phyloP scores from a whole-genome alignment of 2,329 filamentous ascomycete species.

The Ascomycota sp. region DNA sequence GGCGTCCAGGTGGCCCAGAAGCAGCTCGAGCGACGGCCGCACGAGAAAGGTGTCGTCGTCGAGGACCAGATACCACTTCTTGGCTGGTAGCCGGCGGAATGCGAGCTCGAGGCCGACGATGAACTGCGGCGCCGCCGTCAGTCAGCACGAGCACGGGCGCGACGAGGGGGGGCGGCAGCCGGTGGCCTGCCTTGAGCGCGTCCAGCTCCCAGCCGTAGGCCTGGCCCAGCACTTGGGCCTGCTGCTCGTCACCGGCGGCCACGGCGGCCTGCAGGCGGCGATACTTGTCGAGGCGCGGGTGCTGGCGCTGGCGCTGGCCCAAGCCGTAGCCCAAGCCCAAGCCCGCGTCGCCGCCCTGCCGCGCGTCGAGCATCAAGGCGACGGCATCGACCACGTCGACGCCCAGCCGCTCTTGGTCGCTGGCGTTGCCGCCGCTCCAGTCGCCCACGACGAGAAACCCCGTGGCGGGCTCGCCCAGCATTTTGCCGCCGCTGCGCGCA shows the following conservation, averaged over 20 bases:
- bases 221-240: constrained; percentile 16
- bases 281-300: constrained; percentile 21
- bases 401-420: constrained; percentile 11
- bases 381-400: constrained; percentile 21
- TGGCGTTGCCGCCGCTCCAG: constrained; percentile 19
- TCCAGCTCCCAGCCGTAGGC: constrained; percentile 27
- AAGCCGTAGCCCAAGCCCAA: constrained; percentile 9
- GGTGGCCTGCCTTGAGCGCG: constrained; percentile 30
- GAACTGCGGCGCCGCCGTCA: constrained; percentile 17
- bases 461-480: constrained; percentile 16
- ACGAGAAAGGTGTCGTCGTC: constrained; percentile 38
- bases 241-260: constrained; percentile 14
- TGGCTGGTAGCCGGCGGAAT: constrained; percentile 26
- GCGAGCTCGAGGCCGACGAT: constrained; percentile 32
- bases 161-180: too few species aligned
- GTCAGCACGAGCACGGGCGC: too few species aligned
- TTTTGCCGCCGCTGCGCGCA: constrained; percentile 8
- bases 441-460: constrained; percentile 29
- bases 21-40: constrained; percentile 22
- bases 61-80: constrained; percentile 37
- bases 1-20: constrained; percentile 29
- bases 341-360: too few species aligned
- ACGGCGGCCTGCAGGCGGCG: constrained; percentile 17
- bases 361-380: constrained; percentile 14
- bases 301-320: too few species aligned